A percentile compares a stretch with the other conserved stretches of the same genome.
These are phyloP conservation scores for Osmanthus fragrans DNA, from an alignment of 257 asterid species.

Conservation along the genomic window DNA sequence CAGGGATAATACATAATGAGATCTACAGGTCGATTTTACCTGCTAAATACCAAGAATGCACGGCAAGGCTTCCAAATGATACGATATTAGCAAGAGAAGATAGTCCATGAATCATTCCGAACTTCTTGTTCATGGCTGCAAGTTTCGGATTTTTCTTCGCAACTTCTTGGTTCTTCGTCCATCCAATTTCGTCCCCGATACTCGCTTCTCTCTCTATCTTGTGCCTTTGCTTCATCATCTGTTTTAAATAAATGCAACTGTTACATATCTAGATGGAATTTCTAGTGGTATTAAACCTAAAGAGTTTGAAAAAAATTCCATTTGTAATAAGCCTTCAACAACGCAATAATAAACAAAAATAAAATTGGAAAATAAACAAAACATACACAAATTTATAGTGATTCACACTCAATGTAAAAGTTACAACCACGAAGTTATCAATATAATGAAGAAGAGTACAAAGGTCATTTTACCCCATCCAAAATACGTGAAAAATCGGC, in stretches of 20 bases:
- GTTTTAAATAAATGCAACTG: constrained; percentile 23
- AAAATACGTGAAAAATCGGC: background rate
- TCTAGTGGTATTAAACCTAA: background rate
- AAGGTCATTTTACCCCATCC: background rate
- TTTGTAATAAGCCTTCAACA: background rate
- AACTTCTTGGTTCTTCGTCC: constrained; percentile 87
- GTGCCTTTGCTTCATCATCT: constrained; percentile 99
- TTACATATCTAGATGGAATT: background rate
- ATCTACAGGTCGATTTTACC: constrained; percentile 68
- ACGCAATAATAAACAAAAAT: background rate
- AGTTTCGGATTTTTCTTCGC: constrained; percentile 92
- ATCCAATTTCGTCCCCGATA: constrained; percentile 93
- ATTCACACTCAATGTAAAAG: background rate
- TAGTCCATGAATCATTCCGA: constrained; percentile 95
- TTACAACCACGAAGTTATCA: background rate
- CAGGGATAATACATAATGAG: constrained; percentile 14
- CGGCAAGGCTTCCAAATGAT: constrained; percentile 93
- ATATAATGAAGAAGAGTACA: background rate
- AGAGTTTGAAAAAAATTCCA: background rate
- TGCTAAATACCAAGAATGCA: constrained; percentile 96
- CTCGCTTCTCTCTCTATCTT: constrained; percentile 84
- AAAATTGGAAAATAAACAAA: background rate
- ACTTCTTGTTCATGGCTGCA: constrained; percentile 95
- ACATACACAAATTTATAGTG: background rate
- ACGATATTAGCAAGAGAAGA: constrained; percentile 92